These are phyloP conservation scores for Solanum raphanifolium DNA, from an alignment of 257 asterid genomes.

Conservation along the genomic window DNA sequence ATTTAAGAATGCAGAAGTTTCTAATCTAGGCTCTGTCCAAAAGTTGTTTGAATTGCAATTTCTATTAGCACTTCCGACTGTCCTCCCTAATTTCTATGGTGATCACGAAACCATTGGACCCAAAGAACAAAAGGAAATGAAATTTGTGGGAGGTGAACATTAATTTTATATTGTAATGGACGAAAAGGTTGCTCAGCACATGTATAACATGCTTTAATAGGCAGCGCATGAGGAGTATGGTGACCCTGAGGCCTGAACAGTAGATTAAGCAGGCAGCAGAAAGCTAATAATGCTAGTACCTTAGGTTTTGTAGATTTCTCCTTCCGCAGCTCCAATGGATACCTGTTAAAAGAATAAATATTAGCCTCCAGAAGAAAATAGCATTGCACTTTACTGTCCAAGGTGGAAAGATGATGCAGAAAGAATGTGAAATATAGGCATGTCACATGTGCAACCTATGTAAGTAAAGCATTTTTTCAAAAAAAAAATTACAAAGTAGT, in stretches of 20 bases:
- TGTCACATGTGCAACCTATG: neutral
- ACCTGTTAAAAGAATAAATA: constrained; percentile 33
- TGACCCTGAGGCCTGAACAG: neutral
- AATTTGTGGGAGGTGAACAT: neutral
- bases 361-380: neutral
- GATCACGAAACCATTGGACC: neutral
- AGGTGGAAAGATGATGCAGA: neutral
- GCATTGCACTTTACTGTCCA: neutral
- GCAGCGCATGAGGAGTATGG: neutral
- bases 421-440: neutral
- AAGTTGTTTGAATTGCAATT: neutral
- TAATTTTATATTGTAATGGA: neutral
- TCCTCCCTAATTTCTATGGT: neutral
- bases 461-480: neutral
- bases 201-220: neutral
- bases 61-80: neutral
- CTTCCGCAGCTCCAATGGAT: constrained; percentile 90
- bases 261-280: neutral
- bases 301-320: constrained; percentile 79
- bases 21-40: neutral
- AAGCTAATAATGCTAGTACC: constrained; percentile 28
- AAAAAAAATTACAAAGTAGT: neutral
- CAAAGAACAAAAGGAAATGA: neutral
- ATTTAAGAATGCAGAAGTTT: neutral
- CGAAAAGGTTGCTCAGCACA: neutral